Conservation (phyloP, 2,329 filamentous ascomycete genomes). For the Aspergillus texensis region DNA sequence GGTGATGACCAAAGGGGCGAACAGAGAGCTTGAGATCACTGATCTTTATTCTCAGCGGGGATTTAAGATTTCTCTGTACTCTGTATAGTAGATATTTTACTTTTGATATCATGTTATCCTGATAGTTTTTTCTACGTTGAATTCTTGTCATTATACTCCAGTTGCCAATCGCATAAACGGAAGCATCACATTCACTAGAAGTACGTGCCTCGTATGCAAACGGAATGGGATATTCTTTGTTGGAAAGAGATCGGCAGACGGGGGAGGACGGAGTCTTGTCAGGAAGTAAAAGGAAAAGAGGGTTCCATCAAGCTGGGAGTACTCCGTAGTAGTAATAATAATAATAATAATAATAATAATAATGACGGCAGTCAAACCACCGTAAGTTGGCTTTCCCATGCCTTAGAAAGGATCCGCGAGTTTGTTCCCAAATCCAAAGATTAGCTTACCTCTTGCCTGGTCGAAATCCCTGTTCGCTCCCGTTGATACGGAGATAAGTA, state of each 20-base stretch:
- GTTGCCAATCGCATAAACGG: background rate
- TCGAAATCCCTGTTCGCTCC: conserved; percentile 13
- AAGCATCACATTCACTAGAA: background rate
- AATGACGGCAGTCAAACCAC: background rate
- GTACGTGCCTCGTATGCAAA: conserved; percentile 12
- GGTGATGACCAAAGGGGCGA: background rate
- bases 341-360: background rate
- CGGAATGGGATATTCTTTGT: conserved; percentile 10
- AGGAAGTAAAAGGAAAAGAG: background rate
- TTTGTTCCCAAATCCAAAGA: background rate
- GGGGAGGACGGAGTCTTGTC: background rate
- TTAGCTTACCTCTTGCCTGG: conserved; percentile 11
- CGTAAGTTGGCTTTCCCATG: background rate
- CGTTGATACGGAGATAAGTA: conserved; percentile 9
- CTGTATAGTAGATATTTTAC: background rate
- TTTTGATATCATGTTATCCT: background rate
- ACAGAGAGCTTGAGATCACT: background rate
- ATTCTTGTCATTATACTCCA: background rate
- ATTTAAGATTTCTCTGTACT: background rate
- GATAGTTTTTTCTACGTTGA: background rate
- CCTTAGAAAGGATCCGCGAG: conserved; percentile 12
- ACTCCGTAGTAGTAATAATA: background rate
- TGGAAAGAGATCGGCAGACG: conserved; percentile 11
- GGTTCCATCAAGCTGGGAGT: background rate
- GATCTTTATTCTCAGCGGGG: background rate